Conservation (phyloP, 2,329 filamentous ascomycete species). For the Achaetomium macrosporum region DNA sequence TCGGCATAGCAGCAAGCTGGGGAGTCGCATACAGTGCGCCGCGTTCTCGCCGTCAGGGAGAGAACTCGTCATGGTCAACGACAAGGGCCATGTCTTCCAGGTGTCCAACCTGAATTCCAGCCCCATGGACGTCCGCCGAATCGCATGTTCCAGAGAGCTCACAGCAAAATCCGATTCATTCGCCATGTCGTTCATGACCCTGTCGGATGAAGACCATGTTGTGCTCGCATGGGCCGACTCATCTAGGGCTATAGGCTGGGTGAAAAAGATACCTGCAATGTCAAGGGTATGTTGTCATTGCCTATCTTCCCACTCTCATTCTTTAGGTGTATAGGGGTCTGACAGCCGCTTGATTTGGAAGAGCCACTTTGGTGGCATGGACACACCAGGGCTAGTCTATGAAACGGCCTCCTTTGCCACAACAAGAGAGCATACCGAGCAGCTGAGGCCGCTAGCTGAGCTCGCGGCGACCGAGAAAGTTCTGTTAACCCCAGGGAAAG, state of each 20-base stretch:
- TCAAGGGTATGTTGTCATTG: conserved; percentile 5
- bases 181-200: conserved; percentile 34
- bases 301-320: not conserved
- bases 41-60: conserved; percentile 34
- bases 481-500: not conserved
- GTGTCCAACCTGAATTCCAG: conserved; percentile 35
- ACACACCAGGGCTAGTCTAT: conserved; percentile 7
- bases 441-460: conserved; percentile 1
- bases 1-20: conserved; percentile 32
- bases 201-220: conserved; percentile 34
- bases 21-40: conserved; percentile 35
- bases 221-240: conserved; percentile 37
- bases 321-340: not conserved
- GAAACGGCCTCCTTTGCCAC: conserved; percentile 1
- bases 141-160: conserved; percentile 33
- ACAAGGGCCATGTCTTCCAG: conserved; percentile 36
- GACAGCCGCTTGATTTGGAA: not conserved
- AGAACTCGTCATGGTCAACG: conserved; percentile 37
- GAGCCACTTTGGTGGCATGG: conserved; percentile 2
- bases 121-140: conserved; percentile 32
- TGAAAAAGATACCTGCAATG: conserved; percentile 28
- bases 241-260: conserved; percentile 28
- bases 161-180: conserved; percentile 34
- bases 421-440: not conserved
- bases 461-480: conserved; percentile 11